These are phyloP conservation scores for Sporobolomyces phaffii DNA, from an alignment of 768 basidiomycete genomes.

Conservation along the genomic window DNA sequence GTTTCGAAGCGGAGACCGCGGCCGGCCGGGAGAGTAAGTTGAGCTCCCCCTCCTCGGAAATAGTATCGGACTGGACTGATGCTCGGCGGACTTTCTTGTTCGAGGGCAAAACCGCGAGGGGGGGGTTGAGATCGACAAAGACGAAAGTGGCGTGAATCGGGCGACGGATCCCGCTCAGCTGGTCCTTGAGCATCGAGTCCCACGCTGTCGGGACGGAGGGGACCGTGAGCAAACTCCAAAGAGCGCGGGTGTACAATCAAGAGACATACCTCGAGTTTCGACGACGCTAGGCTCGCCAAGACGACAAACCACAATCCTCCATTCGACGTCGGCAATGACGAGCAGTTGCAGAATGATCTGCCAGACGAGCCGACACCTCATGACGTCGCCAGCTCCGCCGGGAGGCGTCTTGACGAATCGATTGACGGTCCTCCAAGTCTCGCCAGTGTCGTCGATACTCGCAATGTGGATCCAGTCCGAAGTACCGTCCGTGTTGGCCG, in stretches of 20 bases:
- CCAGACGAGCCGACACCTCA: slow-evolving; percentile 25
- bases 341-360: slow-evolving; percentile 1
- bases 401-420: slow-evolving; percentile 13
- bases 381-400: slow-evolving; percentile 5
- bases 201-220: slow-evolving; percentile 5
- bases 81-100: neutral
- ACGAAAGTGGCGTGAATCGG: slow-evolving; percentile 24
- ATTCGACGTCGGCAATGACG: slow-evolving; percentile 31
- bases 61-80: neutral
- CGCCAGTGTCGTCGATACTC: slow-evolving; percentile 34
- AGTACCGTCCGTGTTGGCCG: neutral
- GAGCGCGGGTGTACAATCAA: too few relatives aligned
- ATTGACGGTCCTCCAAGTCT: slow-evolving; percentile 29
- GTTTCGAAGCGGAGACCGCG: neutral
- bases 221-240: too few relatives aligned
- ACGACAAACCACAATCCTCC: slow-evolving; percentile 29
- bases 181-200: slow-evolving; percentile 29
- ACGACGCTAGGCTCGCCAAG: slow-evolving; percentile 13
- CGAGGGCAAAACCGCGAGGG: slow-evolving; percentile 1
- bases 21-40: neutral
- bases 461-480: slow-evolving; percentile 24
- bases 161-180: neutral
- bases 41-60: slow-evolving; percentile 28
- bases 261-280: slow-evolving; percentile 30
- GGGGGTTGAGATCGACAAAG: slow-evolving; percentile 18